Base-by-base conservation (phyloP, 768 basidiomycete species). In the Russula lepida region DNA sequence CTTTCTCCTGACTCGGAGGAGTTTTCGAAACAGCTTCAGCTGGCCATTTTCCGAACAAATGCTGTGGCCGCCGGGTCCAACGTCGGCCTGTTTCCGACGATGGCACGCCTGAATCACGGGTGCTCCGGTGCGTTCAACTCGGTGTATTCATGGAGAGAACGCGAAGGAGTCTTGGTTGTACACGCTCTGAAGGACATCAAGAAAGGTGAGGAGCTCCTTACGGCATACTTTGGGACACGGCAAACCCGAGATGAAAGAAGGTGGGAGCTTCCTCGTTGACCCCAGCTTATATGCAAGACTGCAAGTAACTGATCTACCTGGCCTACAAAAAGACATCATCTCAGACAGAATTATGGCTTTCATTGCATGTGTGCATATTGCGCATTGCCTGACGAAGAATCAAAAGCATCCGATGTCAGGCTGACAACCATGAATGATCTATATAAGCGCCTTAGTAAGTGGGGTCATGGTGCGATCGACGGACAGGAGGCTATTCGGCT, bases 31-130 rank as follows among this genome's bases (percentile, higher is more conserved):
- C 74, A 79, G 67, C 71, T 83, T n/a, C 81, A 81, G 0, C 71
- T 88, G 19, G 82, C 83, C 0, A 86, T 84, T 59, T 83, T 86
- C 68, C 78, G 84, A 69, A 86, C 85, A 3, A 88, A 87, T 66
- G 82, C 82, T 1, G 81, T 86, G 7, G 72, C 78, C 3, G 79
- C 84, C 4, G 83, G 81, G 1, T 71, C 74, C 1, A 62, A 71
- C 21, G 80, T 81, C 3, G 85, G 84, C 0, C 74, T 88, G n/a
- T 87, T 86, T 69, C 84, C 84, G n/a, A 74, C 69, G 23, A 84
- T 82, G 77, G 83, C 84, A 13, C 75, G 85, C 46, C 64, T 87
- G 62, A 88, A 88, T 65, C 86, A 87, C 63, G 85, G 82, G 0
- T 87, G 85, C 67, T 80, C 84, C 4, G 75, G 78, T 56, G 83